Evolutionary conservation across 345 rosid species (phyloP).

Genomic region (Cardamine chenopodiifolia): DNA sequence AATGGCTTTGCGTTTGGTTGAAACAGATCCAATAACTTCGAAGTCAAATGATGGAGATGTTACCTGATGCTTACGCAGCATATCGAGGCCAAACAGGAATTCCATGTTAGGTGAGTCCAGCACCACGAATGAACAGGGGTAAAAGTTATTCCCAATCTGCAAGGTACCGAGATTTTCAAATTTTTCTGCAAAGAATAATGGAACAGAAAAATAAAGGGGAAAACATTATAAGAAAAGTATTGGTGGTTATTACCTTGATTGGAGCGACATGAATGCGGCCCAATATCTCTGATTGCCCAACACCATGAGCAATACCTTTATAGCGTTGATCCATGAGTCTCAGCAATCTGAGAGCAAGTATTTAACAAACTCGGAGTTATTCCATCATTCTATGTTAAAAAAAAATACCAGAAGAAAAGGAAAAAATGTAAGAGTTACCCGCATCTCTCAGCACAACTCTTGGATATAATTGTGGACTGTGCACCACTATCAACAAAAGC

Average conservation of each 20-base stretch:
- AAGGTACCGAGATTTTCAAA: conserved; percentile 1
- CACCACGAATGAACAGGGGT: conserved; percentile 91
- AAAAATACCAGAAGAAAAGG: conserved; percentile 11
- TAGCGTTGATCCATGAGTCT: conserved; percentile 92
- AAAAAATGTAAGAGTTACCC: conserved; percentile 57
- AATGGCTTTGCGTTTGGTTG: not conserved
- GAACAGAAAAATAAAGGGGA: conserved; percentile 7
- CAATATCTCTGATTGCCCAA: conserved; percentile 96
- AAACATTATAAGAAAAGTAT: not conserved
- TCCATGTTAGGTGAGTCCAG: conserved; percentile 97
- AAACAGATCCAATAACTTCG: not conserved
- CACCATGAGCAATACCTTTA: conserved; percentile 97
- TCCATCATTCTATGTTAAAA: not conserved
- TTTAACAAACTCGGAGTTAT: conserved; percentile 1
- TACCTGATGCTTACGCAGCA: conserved; percentile 99
- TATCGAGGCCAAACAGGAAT: conserved; percentile 95
- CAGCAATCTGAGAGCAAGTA: conserved; percentile 59
- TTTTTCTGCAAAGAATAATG: not conserved
- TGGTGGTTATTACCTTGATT: conserved; percentile 61
- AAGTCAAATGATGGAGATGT: conserved; percentile 21
- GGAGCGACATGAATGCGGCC: conserved; percentile 98
- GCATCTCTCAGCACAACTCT: conserved; percentile 94
- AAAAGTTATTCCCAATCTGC: conserved; percentile 85
- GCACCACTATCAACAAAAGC: conserved; percentile 99
- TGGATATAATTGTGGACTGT: conserved; percentile 96